phyloP scores from a whole-genome alignment of 345 rosid species.

The Durio zibethinus region DNA sequence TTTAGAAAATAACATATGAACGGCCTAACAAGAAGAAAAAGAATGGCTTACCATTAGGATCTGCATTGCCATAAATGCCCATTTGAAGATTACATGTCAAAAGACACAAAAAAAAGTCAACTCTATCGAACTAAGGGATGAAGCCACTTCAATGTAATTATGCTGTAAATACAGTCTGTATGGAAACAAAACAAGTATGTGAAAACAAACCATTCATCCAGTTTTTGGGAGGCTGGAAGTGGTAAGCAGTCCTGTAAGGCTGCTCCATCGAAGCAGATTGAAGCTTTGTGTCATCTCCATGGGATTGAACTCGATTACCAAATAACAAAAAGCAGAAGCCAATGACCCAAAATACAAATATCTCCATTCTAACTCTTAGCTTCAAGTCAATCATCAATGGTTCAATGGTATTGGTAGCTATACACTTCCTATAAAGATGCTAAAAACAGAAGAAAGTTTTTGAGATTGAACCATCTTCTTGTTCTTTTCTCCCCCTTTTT shows the following conservation, averaged over 20 bases:
- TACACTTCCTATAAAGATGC: background rate
- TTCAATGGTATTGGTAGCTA: background rate
- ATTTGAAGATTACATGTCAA: background rate
- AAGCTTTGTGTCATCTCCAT: background rate
- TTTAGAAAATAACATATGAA: background rate
- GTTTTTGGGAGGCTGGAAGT: slow-evolving; percentile 69
- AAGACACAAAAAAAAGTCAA: background rate
- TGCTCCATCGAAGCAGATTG: slow-evolving; percentile 18
- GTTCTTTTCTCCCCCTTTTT: background rate
- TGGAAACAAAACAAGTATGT: background rate
- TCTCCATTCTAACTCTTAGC: background rate
- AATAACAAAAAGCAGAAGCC: slow-evolving; percentile 23
- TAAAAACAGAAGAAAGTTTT: background rate
- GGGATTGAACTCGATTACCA: slow-evolving; percentile 21
- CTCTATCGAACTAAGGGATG: background rate
- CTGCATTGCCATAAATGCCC: background rate
- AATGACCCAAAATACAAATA: slow-evolving; percentile 3
- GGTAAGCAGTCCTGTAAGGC: slow-evolving; percentile 66
- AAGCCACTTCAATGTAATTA: background rate
- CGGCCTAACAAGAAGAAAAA: background rate
- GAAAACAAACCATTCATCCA: slow-evolving; percentile 66
- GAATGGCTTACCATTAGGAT: slow-evolving; percentile 3
- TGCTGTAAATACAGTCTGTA: background rate
- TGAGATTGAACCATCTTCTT: background rate
- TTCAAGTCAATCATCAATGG: slow-evolving; percentile 5